Conservation (phyloP, 352 stramenopile genomes). For the Globisporangium lucens region DNA sequence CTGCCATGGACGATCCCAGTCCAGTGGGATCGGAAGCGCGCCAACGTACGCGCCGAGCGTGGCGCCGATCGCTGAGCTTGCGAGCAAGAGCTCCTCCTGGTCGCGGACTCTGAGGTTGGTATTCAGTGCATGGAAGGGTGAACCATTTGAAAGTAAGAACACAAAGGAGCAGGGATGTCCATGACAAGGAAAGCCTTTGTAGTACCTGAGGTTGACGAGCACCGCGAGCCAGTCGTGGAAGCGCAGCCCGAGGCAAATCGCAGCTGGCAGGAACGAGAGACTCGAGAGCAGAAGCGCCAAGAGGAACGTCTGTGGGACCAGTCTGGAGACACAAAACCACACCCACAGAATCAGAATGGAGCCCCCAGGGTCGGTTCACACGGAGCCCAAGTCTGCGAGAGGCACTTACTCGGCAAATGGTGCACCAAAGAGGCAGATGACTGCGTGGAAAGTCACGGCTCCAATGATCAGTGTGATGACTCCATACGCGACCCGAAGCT, state of each 20-base stretch:
- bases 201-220: conserved; percentile 49
- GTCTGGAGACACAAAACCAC: conserved; percentile 23
- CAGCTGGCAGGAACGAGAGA: conserved; percentile 41
- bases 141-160: not conserved
- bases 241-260: conserved; percentile 32
- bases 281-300: conserved; percentile 57
- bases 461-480: conserved; percentile 34
- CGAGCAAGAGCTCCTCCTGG: conserved; percentile 42
- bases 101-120: conserved; percentile 29
- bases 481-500: conserved; percentile 19
- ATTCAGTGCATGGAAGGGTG: not conserved
- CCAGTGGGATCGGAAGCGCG: conserved; percentile 75
- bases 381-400: not conserved
- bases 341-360: conserved; percentile 11
- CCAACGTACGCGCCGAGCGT: conserved; percentile 69
- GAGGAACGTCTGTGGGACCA: conserved; percentile 60
- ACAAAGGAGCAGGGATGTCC: not conserved
- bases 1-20: conserved; percentile 89
- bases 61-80: conserved; percentile 52
- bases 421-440: conserved; percentile 73
- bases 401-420: conserved; percentile 51
- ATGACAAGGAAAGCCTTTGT: not conserved
- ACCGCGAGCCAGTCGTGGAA: conserved; percentile 48
- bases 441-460: conserved; percentile 45
- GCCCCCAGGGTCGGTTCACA: too few species aligned